These are phyloP conservation scores for Naganishia randhawae DNA, from an alignment of 768 basidiomycete genomes.

Conservation along the genomic window DNA sequence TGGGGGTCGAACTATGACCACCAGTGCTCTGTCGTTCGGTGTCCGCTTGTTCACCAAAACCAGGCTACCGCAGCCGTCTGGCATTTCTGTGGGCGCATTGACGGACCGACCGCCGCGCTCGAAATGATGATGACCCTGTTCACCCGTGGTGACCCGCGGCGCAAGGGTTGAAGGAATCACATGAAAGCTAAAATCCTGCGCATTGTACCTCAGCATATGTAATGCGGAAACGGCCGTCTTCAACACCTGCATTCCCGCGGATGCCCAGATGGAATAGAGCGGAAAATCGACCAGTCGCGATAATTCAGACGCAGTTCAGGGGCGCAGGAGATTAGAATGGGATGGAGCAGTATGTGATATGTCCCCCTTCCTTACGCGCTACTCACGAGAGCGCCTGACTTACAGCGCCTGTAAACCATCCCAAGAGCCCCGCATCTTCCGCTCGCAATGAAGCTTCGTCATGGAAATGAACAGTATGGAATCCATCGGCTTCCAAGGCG, in stretches of 20 bases:
- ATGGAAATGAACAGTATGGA: constrained; percentile 44
- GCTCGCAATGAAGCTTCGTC: constrained; percentile 39
- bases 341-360: no score
- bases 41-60: constrained; percentile 42
- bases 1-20: constrained; percentile 45
- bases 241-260: constrained; percentile 34
- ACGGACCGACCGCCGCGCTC: constrained; percentile 1
- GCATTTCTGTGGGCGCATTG: constrained; percentile 22
- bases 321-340: neutral
- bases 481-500: constrained; percentile 46
- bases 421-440: constrained; percentile 44
- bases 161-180: constrained; percentile 31
- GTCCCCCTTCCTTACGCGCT: no score
- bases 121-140: constrained; percentile 27
- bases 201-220: constrained; percentile 46
- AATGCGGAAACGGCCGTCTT: constrained; percentile 44
- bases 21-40: constrained; percentile 41
- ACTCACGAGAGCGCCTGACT: constrained; percentile 22
- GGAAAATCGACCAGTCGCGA: neutral
- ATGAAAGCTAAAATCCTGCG: constrained; percentile 43
- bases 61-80: constrained; percentile 48
- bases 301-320: neutral
- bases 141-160: neutral
- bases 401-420: constrained; percentile 47
- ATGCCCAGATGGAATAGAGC: neutral